These are phyloP conservation scores for Tagetes patula DNA, from an alignment of 129 eudicot genomes.

Conservation along the genomic window DNA sequence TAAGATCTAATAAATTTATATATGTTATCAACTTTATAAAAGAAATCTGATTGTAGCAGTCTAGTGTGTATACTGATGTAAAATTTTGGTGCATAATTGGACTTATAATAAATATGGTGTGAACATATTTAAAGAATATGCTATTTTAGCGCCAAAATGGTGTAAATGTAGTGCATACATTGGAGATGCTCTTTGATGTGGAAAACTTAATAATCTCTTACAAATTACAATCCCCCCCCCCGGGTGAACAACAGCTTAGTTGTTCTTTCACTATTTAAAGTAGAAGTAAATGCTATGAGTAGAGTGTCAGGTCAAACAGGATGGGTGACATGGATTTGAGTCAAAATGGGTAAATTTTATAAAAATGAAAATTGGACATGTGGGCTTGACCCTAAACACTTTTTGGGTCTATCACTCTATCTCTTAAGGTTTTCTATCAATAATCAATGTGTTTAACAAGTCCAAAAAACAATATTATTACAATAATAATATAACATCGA, in stretches of 20 bases:
- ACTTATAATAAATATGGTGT: background rate
- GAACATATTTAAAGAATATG: background rate
- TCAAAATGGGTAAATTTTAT: background rate
- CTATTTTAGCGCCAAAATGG: background rate
- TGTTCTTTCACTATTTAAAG: background rate
- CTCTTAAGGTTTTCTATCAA: background rate
- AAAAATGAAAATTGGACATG: too few species aligned
- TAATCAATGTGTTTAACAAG: background rate
- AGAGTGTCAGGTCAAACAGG: background rate
- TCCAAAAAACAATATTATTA: background rate
- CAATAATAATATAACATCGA: background rate
- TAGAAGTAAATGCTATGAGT: background rate
- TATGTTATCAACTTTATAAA: background rate
- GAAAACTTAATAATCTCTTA: too few species aligned
- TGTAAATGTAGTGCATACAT: constrained; percentile 4
- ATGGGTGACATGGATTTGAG: background rate
- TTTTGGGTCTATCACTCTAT: background rate
- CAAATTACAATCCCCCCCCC: too few species aligned
- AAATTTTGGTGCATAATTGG: background rate
- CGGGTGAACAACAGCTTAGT: too few species aligned
- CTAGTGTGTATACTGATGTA: background rate
- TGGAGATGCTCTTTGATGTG: background rate
- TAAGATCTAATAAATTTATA: background rate
- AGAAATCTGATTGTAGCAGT: background rate
- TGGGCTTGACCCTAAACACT: too few species aligned